phyloP scores from a whole-genome alignment of 306 rosid genomes.

The Trifolium pratense region DNA sequence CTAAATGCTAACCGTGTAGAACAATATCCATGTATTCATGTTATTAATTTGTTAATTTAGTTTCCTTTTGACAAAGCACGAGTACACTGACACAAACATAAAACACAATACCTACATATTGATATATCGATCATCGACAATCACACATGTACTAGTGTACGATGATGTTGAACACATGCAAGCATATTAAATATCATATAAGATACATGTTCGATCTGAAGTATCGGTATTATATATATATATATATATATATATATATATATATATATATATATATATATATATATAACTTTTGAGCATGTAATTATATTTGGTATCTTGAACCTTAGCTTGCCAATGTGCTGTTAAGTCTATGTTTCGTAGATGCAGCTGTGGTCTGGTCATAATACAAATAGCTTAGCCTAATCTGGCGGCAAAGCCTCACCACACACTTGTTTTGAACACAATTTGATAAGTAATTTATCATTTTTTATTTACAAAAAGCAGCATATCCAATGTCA shows the following conservation, averaged over 20 bases:
- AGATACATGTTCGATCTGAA: too few species aligned
- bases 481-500: constrained; percentile 23
- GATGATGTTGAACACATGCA: too few species aligned
- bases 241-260: too few species aligned
- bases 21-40: too few species aligned
- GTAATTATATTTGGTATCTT: constrained; percentile 27
- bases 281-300: background rate
- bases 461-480: constrained; percentile 26
- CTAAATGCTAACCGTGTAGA: background rate
- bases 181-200: too few species aligned
- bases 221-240: too few species aligned
- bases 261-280: too few species aligned
- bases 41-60: constrained; percentile 11
- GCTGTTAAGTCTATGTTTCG: constrained; percentile 25
- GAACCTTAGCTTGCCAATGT: constrained; percentile 18
- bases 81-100: too few species aligned
- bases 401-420: constrained; percentile 40
- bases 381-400: constrained; percentile 35
- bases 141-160: too few species aligned
- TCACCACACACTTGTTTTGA: constrained; percentile 50
- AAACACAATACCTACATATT: too few species aligned
- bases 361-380: constrained; percentile 25
- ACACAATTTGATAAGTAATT: background rate
- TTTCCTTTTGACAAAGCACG: background rate
- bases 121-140: too few species aligned